Conservation (phyloP, 805 yeast genomes). For the Starmerella tilneyi region DNA sequence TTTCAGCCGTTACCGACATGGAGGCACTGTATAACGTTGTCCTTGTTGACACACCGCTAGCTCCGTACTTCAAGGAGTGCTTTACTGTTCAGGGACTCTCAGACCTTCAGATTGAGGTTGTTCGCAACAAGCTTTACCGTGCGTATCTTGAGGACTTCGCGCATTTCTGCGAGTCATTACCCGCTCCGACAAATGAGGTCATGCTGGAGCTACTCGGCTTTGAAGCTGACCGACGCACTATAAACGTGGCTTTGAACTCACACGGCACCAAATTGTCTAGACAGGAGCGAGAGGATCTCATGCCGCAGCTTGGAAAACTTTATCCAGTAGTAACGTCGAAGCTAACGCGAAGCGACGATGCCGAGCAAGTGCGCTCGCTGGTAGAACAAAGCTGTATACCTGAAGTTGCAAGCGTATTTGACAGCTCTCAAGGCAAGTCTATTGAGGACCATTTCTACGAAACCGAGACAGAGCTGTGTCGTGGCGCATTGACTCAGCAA, state of each 20-base stretch:
- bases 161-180: conserved; percentile 53
- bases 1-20: conserved; percentile 87
- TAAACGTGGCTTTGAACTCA: conserved; percentile 84
- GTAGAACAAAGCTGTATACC: conserved; percentile 27
- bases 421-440: conserved; percentile 42
- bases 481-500: conserved; percentile 91
- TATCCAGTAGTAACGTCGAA: conserved; percentile 58
- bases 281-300: conserved; percentile 57
- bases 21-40: conserved; percentile 90
- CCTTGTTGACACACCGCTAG: conserved; percentile 90
- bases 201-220: conserved; percentile 70
- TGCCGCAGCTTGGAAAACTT: conserved; percentile 76
- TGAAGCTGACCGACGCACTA: conserved; percentile 91
- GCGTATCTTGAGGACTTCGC: conserved; percentile 86
- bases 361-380: conserved; percentile 59
- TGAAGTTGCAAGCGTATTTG: conserved; percentile 36
- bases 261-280: conserved; percentile 69
- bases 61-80: conserved; percentile 89
- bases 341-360: conserved; percentile 69
- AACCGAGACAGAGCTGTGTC: conserved; percentile 84
- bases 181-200: conserved; percentile 67
- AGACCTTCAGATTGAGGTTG: conserved; percentile 89
- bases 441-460: conserved; percentile 91
- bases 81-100: conserved; percentile 71
- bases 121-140: conserved; percentile 82